Evolutionary conservation across 352 stramenopile genomes (phyloP).

Genomic region (Phytophthora nicotianae): DNA sequence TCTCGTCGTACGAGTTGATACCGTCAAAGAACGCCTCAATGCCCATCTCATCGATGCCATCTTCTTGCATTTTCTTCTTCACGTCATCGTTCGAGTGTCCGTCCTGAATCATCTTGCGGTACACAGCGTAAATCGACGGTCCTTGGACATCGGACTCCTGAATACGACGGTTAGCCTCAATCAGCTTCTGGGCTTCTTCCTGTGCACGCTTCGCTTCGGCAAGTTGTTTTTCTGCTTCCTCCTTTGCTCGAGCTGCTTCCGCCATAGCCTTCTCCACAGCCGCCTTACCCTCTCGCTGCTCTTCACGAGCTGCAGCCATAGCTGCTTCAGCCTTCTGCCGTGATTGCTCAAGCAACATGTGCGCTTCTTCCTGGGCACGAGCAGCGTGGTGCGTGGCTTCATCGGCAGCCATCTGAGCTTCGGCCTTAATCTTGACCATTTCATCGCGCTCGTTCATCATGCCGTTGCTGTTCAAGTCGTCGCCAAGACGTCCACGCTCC

Average conservation of each 20-base stretch:
- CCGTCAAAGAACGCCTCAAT: conserved; percentile 86
- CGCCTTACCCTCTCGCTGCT: conserved; percentile 81
- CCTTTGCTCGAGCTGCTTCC: conserved; percentile 76
- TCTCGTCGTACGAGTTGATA: conserved; percentile 84
- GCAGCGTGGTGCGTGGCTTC: conserved; percentile 75
- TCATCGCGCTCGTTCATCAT: conserved; percentile 84
- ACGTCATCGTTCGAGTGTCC: conserved; percentile 71
- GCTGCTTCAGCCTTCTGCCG: conserved; percentile 82
- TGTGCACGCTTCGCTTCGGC: conserved; percentile 75
- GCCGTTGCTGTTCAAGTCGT: conserved; percentile 59
- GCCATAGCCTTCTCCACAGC: conserved; percentile 86
- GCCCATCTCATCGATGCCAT: conserved; percentile 72
- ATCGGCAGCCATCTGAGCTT: conserved; percentile 82
- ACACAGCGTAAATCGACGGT: conserved; percentile 64
- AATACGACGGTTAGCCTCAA: conserved; percentile 86
- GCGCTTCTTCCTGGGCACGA: conserved; percentile 75
- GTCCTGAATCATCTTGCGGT: conserved; percentile 76
- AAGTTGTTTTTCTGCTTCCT: conserved; percentile 82
- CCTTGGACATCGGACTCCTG: conserved; percentile 61
- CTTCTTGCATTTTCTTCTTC: conserved; percentile 77
- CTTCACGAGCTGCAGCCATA: conserved; percentile 80
- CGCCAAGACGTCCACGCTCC: conserved; percentile 56
- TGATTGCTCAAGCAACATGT: conserved; percentile 75
- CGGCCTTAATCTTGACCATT: conserved; percentile 84
- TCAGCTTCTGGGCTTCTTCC: conserved; percentile 81